These are phyloP conservation scores for Fraxinus latifolia DNA, from an alignment of 305 asterid genomes.

Conservation along the genomic window DNA sequence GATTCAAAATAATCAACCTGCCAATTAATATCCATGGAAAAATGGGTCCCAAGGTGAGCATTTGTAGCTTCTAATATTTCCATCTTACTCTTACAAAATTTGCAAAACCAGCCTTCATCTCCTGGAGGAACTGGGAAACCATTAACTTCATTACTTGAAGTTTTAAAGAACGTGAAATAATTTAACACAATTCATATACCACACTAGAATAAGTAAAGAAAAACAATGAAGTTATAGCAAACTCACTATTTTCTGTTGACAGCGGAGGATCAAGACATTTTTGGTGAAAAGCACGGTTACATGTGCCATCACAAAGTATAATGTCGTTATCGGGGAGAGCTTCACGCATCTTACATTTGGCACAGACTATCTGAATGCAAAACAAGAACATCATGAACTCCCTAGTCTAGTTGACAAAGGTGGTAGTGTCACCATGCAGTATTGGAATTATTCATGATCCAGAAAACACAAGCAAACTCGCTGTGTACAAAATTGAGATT, in stretches of 20 bases:
- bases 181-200: constrained; percentile 7
- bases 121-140: constrained; percentile 75
- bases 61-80: constrained; percentile 87
- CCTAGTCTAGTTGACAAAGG: background rate
- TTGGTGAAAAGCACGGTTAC: constrained; percentile 90
- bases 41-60: constrained; percentile 93
- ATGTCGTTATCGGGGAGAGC: constrained; percentile 87
- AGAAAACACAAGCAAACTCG: background rate
- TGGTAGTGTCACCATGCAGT: background rate
- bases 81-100: constrained; percentile 78
- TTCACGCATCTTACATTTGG: constrained; percentile 76
- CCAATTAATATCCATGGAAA: constrained; percentile 72
- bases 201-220: constrained; percentile 10
- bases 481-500: background rate
- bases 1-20: constrained; percentile 47
- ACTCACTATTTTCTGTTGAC: constrained; percentile 75
- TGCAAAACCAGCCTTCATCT: constrained; percentile 97
- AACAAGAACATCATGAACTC: constrained; percentile 26
- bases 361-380: constrained; percentile 69
- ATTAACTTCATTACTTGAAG: constrained; percentile 30
- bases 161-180: constrained; percentile 12
- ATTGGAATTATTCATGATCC: background rate
- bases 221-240: constrained; percentile 18
- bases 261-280: constrained; percentile 90
- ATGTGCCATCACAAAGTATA: constrained; percentile 90